Percentiles rank a stretch among this genome's conserved stretches.
phyloP scores from a whole-genome alignment of 306 rosid genomes.

The Herpetospermum pedunculosum region DNA sequence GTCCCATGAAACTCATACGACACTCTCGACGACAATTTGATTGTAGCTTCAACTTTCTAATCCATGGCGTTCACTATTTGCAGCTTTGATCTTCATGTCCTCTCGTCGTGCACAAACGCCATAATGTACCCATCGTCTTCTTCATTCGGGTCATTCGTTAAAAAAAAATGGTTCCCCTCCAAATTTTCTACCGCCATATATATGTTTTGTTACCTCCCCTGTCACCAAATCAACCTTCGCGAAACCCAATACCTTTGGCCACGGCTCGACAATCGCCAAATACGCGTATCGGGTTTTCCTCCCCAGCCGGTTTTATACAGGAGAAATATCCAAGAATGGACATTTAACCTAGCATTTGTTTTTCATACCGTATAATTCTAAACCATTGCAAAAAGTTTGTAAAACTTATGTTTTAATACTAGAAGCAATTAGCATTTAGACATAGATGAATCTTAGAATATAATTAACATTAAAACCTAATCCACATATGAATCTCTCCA shows the following conservation, averaged over 20 bases:
- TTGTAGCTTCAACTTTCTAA: slow-evolving; percentile 47
- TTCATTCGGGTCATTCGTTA: slow-evolving; percentile 20
- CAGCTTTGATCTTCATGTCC: slow-evolving; percentile 57
- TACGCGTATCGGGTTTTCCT: slow-evolving; percentile 38
- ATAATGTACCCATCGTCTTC: slow-evolving; percentile 80
- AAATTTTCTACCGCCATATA: slow-evolving; percentile 30
- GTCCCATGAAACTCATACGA: slow-evolving; percentile 98
- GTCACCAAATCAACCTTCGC: slow-evolving; percentile 45
- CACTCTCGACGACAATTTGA: slow-evolving; percentile 56
- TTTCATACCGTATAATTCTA: no score
- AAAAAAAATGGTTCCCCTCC: slow-evolving; percentile 65
- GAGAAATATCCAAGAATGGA: no score
- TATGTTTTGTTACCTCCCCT: slow-evolving; percentile 30
- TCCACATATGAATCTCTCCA: no score
- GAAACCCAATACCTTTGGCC: slow-evolving; percentile 63
- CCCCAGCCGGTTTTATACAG: slow-evolving; percentile 28
- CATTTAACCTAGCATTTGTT: no score
- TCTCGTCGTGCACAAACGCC: slow-evolving; percentile 71
- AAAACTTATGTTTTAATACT: neutral
- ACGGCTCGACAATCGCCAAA: slow-evolving; percentile 53
- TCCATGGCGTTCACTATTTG: slow-evolving; percentile 57
- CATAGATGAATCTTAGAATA: neutral
- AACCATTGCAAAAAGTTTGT: neutral
- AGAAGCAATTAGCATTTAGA: neutral
- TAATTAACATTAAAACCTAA: neutral